These are phyloP conservation scores for Cicer chorassanicum DNA, from an alignment of 306 rosid species.

Conservation along the genomic window DNA sequence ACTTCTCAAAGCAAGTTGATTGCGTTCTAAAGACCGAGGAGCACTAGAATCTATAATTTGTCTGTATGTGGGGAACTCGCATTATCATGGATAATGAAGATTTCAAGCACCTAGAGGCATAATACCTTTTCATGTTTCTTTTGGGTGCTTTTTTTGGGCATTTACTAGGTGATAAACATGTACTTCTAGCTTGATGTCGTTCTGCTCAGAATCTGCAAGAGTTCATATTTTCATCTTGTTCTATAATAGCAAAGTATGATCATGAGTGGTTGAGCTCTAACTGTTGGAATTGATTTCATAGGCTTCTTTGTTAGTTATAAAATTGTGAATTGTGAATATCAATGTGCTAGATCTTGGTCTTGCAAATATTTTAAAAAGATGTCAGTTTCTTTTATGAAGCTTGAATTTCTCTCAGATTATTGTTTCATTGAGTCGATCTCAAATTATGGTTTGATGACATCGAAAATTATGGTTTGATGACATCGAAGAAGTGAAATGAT, in stretches of 20 bases:
- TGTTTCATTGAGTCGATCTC: slow-evolving; percentile 25
- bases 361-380: background rate
- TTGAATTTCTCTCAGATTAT: background rate
- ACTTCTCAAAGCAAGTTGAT: slow-evolving; percentile 70
- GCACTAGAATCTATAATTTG: slow-evolving; percentile 22
- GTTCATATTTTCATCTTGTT: background rate
- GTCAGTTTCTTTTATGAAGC: background rate
- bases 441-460: slow-evolving; percentile 2
- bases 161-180: slow-evolving; percentile 9
- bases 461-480: slow-evolving; percentile 1
- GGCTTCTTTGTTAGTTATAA: slow-evolving; percentile 1
- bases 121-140: slow-evolving; percentile 27
- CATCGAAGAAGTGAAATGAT: background rate
- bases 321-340: slow-evolving; percentile 23
- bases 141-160: background rate
- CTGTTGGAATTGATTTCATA: background rate
- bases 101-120: slow-evolving; percentile 20
- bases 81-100: slow-evolving; percentile 11
- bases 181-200: slow-evolving; percentile 21
- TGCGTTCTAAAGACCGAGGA: slow-evolving; percentile 23
- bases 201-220: slow-evolving; percentile 14
- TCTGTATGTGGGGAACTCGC: slow-evolving; percentile 9
- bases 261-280: slow-evolving; percentile 6
- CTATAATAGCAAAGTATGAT: slow-evolving; percentile 3
- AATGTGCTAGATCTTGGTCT: background rate